phyloP scores from a whole-genome alignment of 768 basidiomycete genomes.

The Sporobolomyces phaffii region DNA sequence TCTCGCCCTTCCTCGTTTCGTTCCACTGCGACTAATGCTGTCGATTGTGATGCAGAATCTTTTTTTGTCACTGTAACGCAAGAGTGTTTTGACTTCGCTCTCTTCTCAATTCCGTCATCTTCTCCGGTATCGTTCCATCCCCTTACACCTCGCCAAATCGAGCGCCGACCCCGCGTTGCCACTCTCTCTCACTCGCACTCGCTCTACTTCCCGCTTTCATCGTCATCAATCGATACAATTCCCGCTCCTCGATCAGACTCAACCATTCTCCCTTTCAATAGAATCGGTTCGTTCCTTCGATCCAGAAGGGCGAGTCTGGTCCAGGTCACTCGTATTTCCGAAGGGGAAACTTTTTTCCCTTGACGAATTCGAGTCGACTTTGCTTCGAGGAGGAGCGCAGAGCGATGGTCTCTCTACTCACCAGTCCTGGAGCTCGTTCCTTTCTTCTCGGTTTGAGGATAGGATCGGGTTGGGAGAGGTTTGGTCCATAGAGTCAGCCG shows the following conservation, averaged over 20 bases:
- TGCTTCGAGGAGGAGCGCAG: constrained; percentile 15
- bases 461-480: constrained; percentile 15
- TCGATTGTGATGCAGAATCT: no score
- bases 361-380: neutral
- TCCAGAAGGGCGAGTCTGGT: constrained; percentile 1
- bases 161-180: neutral
- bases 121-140: no score
- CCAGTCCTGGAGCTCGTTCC: neutral
- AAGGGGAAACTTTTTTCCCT: neutral
- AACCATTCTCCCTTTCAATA: neutral
- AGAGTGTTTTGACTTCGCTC: no score
- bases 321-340: neutral
- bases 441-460: neutral
- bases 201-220: neutral
- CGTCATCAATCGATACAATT: neutral
- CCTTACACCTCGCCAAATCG: no score
- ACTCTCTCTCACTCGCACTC: neutral
- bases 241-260: constrained; percentile 4
- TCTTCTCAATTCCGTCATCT: no score
- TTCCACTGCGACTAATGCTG: no score
- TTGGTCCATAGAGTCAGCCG: constrained; percentile 16
- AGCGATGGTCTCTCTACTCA: constrained; percentile 33
- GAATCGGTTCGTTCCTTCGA: neutral
- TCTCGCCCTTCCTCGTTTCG: no score
- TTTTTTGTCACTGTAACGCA: no score